phyloP scores from a whole-genome alignment of 352 stramenopile species.

The Globisporangium megalacanthum region DNA sequence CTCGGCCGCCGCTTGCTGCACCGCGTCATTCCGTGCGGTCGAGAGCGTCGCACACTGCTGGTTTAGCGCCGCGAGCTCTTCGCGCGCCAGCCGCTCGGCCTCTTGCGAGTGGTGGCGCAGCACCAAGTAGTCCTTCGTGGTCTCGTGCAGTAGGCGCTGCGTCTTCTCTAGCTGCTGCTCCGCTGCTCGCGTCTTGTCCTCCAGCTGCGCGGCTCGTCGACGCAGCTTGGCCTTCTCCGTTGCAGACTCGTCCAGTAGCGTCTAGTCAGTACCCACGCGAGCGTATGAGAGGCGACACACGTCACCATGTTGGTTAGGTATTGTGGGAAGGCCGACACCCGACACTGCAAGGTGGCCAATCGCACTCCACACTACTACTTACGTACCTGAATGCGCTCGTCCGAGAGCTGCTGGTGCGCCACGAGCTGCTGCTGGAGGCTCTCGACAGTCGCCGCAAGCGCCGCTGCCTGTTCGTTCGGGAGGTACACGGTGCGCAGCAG shows the following conservation, averaged over 20 bases:
- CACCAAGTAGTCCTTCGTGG: slow-evolving; percentile 75
- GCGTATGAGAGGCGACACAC: too few relatives aligned
- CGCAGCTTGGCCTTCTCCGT: slow-evolving; percentile 48
- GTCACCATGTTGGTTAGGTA: too few relatives aligned
- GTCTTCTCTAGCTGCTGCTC: slow-evolving; percentile 51
- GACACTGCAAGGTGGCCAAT: too few relatives aligned
- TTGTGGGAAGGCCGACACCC: too few relatives aligned
- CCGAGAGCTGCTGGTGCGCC: slow-evolving; percentile 41
- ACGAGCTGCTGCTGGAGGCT: slow-evolving; percentile 59
- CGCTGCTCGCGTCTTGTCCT: slow-evolving; percentile 27
- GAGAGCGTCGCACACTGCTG: slow-evolving; percentile 31
- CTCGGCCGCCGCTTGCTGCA: slow-evolving; percentile 38
- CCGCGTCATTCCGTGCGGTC: slow-evolving; percentile 34
- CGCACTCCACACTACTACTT: too few relatives aligned
- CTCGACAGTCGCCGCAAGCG: slow-evolving; percentile 42
- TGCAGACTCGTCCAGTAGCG: slow-evolving; percentile 47
- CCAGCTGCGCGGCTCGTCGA: slow-evolving; percentile 27
- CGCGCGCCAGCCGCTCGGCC: slow-evolving; percentile 43
- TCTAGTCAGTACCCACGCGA: slow-evolving; percentile 19
- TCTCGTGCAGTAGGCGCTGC: slow-evolving; percentile 55
- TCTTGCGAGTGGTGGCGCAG: slow-evolving; percentile 65
- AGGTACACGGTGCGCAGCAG: slow-evolving; percentile 78
- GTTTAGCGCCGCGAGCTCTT: slow-evolving; percentile 44
- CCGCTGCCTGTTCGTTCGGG: slow-evolving; percentile 58
- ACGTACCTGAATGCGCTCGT: slow-evolving; percentile 54